Conservation (phyloP, 257 asterid species). For the Osmanthus fragrans region DNA sequence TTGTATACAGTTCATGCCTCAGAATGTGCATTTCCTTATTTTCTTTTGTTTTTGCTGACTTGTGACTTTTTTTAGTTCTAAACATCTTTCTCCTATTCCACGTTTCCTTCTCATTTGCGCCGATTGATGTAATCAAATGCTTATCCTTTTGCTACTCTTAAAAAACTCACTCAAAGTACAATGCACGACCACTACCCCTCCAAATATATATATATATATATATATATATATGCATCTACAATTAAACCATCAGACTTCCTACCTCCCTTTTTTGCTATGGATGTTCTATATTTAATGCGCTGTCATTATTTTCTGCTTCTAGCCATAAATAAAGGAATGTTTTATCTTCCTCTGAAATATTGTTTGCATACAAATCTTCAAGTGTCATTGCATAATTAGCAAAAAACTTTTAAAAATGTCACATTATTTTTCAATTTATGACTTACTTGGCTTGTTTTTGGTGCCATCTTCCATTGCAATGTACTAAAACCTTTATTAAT, state of each 20-base stretch:
- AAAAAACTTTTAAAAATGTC: not conserved
- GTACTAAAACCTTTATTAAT: not conserved
- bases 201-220: fast-evolving
- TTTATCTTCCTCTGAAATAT: not conserved
- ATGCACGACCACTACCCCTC: not conserved
- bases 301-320: not conserved
- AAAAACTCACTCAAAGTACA: not conserved
- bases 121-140: not conserved
- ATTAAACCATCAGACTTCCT: not conserved
- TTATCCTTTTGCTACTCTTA: not conserved
- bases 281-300: not conserved
- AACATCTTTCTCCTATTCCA: not conserved
- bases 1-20: not conserved
- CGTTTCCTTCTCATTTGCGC: not conserved
- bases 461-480: slow-evolving; percentile 13
- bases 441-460: not conserved
- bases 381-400: not conserved
- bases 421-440: not conserved
- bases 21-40: not conserved
- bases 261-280: not conserved
- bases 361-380: not conserved
- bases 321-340: not conserved
- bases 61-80: not conserved
- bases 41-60: not conserved
- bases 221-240: not conserved